phyloP scores from a whole-genome alignment of 139 green algal genomes.

The Nannochloris sp. region DNA sequence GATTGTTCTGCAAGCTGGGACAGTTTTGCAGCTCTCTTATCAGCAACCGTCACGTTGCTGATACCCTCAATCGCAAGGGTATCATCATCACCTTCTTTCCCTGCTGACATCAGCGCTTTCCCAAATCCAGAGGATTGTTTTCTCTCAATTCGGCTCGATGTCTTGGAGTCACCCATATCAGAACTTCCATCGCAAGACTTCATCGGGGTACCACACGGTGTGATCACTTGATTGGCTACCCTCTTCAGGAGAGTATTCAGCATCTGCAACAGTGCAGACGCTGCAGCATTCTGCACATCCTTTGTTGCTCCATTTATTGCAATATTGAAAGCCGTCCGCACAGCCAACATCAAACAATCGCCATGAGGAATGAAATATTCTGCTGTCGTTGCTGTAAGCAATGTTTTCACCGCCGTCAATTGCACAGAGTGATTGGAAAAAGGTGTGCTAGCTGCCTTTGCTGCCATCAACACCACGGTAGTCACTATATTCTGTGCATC shows the following conservation, averaged over 20 bases:
- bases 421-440: slow-evolving; percentile 44
- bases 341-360: slow-evolving; percentile 68
- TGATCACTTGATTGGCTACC: slow-evolving; percentile 44
- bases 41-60: neutral
- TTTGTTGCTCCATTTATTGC: slow-evolving; percentile 53
- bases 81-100: neutral
- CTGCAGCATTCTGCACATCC: slow-evolving; percentile 67
- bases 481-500: slow-evolving; percentile 38
- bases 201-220: neutral
- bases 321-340: slow-evolving; percentile 80
- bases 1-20: slow-evolving; percentile 66
- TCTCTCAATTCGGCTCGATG: too few relatives aligned
- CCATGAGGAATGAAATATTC: slow-evolving; percentile 85
- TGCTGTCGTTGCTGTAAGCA: slow-evolving; percentile 76
- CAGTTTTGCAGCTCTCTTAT: slow-evolving; percentile 53
- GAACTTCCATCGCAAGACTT: neutral
- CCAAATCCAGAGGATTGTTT: too few relatives aligned
- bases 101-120: too few relatives aligned
- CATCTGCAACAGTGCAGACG: slow-evolving; percentile 77
- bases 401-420: slow-evolving; percentile 57
- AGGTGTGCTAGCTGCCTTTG: slow-evolving; percentile 56
- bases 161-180: neutral
- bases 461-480: slow-evolving; percentile 45
- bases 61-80: neutral
- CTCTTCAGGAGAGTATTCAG: slow-evolving; percentile 79